Base-by-base conservation (phyloP, 2,329 filamentous ascomycete genomes). In the Parafenestella ontariensis region DNA sequence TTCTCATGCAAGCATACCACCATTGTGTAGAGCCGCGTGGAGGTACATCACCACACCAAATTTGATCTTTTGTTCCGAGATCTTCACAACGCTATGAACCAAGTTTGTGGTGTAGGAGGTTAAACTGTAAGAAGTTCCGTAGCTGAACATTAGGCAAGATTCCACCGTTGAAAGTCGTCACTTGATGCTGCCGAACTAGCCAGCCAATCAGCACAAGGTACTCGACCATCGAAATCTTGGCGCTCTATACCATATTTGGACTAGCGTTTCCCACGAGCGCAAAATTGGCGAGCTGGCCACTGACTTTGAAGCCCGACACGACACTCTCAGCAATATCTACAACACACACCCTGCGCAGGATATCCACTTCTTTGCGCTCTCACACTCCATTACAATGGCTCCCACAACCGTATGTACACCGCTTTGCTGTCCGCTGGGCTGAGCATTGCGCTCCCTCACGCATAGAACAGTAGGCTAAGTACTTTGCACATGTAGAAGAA, bases 401-500 rank as follows among this genome's bases (percentile, higher is more conserved):
- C 86, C 89, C 81, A 84, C 84, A 82, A 85, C 89, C 83, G 93
- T 97, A 96, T 83, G 92, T 96, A 87, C 85, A 89, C 80, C 82
- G 92, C 92, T 96, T 96, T 96, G 92, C 92, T 96, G 92, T 90
- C 91, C 86, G 88, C 85, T 68, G 65, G 69, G 65, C 54, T 64
- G 52, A 59, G 61, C 56, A 49, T 53, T 59, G 58, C 47, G 39
- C 41, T 43, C 49, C 50, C 60, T 59, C 64, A 62, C 37, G 65
- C 66, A 72, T 54, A 76, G 78, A 89, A 87, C 93, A 98, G 94
- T 96, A 97, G 94, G 95, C 93, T 97, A 94, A 96, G 86, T 83
- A 72, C 70, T 69, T 81, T 76, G 17, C 26, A 41, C 37, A 54
- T 56, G 74, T 77, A 85, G 82, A 86, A 91, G 84, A 79, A 84